Evolutionary conservation across 805 yeast species (phyloP), one percentile per base, ranked within the genome.

Genomic region (Cyberlindnera mississippiensis): DNA sequence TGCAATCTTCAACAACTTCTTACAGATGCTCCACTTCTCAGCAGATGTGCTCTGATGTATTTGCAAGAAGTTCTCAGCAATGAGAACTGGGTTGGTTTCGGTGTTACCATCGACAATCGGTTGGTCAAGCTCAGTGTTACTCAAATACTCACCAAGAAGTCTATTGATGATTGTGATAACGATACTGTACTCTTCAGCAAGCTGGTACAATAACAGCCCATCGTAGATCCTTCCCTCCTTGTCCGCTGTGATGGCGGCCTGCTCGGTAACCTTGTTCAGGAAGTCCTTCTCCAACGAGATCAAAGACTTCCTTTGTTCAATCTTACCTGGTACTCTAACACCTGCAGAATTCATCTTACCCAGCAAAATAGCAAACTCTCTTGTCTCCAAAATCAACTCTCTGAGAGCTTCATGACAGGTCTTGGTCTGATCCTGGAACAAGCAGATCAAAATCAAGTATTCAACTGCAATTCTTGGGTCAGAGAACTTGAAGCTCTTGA

Each of bases 391-490:
- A 19, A 91, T 85, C 45, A 93, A 73, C 57, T 90, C 96, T 50
- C 89, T 75, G 35, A 93, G 67, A 0, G 95, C 82, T 52, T 85
- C 90, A 55, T 85, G 89, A 47, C 86, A 79, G 33, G 82, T 66
- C 32, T 72, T 66, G 2, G 72, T 62, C 48, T 81, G 83, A 18
- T 60, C 62, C 11, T 56, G 67, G 49, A 70, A 65, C 52, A 88
- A 54, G 36, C 86, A 81, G 20, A 89, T 80, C 51, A 85, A 67
- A 19, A 85, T 72, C 39, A 91, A 64, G 57, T 93, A 93, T 60
- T 91, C 96, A n/a, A 86, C 85, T 1, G 97, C 97, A 42, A 84
- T 86, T 54, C 82, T 77, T 18, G 98, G 95, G 64, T 89, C 95
- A 30, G 91, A 77, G 44, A 78, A 76, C 54, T 89, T 82, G 70